These are phyloP conservation scores for Ceraceosorus guamensis DNA, from an alignment of 1,284 basidiomycete genomes.

Conservation along the genomic window DNA sequence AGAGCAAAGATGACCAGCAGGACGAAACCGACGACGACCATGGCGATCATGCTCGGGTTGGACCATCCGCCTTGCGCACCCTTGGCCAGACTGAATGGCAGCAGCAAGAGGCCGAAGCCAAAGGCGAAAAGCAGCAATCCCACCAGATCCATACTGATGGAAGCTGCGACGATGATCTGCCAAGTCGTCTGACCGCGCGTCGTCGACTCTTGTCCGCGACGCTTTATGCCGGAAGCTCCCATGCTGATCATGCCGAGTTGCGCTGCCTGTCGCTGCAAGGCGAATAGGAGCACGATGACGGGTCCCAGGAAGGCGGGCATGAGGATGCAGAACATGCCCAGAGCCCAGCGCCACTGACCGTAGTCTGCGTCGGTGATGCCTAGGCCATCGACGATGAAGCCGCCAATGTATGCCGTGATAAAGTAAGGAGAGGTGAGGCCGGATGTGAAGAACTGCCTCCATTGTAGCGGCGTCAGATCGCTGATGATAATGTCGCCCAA, in stretches of 20 bases:
- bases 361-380: too few species aligned
- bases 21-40: constrained; percentile 49
- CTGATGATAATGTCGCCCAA: constrained; percentile 36
- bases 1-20: constrained; percentile 47
- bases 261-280: constrained; percentile 3
- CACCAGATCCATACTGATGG: constrained; percentile 47
- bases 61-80: constrained; percentile 44
- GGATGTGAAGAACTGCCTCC: constrained; percentile 18
- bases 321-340: constrained; percentile 17
- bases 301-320: constrained; percentile 21
- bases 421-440: constrained; percentile 15
- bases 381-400: constrained; percentile 8
- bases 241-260: constrained; percentile 13
- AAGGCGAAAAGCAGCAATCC: constrained; percentile 50
- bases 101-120: constrained; percentile 48
- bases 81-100: constrained; percentile 48
- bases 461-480: constrained; percentile 22
- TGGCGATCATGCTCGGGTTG: constrained; percentile 51
- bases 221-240: constrained; percentile 8
- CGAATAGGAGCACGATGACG: constrained; percentile 15
- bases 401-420: constrained; percentile 10
- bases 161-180: constrained; percentile 13
- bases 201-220: background rate
- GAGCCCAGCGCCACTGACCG: constrained; percentile 25
- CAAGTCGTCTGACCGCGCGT: constrained; percentile 4